Percentiles rank a stretch among this genome's conserved stretches.
phyloP scores from a whole-genome alignment of 2,329 filamentous ascomycete species.

The Botrytis galanthina region DNA sequence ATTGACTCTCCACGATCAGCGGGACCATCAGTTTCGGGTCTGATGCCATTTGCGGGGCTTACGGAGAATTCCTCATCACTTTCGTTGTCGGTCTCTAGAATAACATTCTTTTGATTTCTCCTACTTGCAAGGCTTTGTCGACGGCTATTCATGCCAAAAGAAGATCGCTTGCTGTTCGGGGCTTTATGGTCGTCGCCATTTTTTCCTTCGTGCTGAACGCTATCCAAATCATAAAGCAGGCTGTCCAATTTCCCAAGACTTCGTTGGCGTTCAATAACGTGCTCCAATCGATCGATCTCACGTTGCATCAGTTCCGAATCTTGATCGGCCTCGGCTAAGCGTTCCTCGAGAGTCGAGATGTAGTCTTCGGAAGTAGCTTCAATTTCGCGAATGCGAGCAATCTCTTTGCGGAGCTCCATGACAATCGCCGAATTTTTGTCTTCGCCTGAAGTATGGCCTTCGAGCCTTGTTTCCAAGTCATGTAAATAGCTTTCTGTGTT shows the following conservation, averaged over 20 bases:
- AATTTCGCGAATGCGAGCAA: conserved; percentile 82
- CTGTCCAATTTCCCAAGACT: conserved; percentile 94
- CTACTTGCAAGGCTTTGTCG: conserved; percentile 54
- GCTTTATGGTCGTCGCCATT: conserved; percentile 43
- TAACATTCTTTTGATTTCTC: conserved; percentile 53
- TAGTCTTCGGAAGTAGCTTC: conserved; percentile 92
- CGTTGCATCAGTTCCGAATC: conserved; percentile 96
- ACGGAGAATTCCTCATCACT: conserved; percentile 28
- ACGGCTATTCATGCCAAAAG: conserved; percentile 45
- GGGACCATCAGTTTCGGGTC: conserved; percentile 37
- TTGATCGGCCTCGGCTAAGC: conserved; percentile 91
- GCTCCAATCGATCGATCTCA: conserved; percentile 89
- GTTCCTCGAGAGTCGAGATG: conserved; percentile 93
- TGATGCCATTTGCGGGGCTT: conserved; percentile 25
- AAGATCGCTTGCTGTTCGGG: conserved; percentile 46
- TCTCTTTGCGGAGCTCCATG: conserved; percentile 84
- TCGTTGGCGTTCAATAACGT: conserved; percentile 91
- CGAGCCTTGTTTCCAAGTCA: conserved; percentile 85
- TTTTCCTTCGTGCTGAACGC: conserved; percentile 62
- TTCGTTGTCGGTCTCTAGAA: conserved; percentile 48
- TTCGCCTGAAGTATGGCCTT: conserved; percentile 85
- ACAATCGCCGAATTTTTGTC: conserved; percentile 89
- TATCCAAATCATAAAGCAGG: conserved; percentile 84
- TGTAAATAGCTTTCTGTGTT: conserved; percentile 92
- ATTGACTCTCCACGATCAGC: conserved; percentile 39